Evolutionary conservation across 2,329 filamentous ascomycete genomes (phyloP).

Genomic region (Pyrenochaeta sp.): DNA sequence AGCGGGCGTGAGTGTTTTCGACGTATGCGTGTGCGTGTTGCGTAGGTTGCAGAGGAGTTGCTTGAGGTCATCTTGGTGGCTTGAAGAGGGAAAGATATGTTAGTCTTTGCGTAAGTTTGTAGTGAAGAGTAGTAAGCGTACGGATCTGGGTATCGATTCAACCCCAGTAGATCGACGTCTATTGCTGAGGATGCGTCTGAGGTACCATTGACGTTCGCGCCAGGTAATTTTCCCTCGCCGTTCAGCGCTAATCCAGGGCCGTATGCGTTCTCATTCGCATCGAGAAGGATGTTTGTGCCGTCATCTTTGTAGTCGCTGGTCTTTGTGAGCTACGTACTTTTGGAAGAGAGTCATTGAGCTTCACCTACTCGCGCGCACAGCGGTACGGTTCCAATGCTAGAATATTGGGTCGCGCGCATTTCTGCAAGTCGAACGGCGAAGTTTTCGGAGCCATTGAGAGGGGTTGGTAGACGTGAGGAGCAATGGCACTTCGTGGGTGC

Average conservation of each 20-base stretch:
- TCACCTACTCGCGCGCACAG: constrained; percentile 62
- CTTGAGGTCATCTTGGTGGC: constrained; percentile 87
- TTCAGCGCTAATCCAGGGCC: constrained; percentile 76
- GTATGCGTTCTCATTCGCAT: constrained; percentile 97
- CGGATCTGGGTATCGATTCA: constrained; percentile 96
- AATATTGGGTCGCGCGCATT: constrained; percentile 62
- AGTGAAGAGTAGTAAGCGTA: constrained; percentile 39
- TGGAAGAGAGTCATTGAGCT: constrained; percentile 16
- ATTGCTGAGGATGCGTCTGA: constrained; percentile 55
- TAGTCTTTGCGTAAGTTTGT: background rate
- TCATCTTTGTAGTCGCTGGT: constrained; percentile 97
- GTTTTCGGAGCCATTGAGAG: constrained; percentile 35
- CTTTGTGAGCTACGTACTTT: constrained; percentile 20
- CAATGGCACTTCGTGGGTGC: background rate
- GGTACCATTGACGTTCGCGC: constrained; percentile 51
- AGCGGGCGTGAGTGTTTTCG: constrained; percentile 75
- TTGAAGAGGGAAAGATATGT: constrained; percentile 32
- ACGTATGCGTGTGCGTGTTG: constrained; percentile 83
- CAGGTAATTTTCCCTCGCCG: constrained; percentile 57
- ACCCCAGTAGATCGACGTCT: constrained; percentile 77
- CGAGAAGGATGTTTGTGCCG: constrained; percentile 92
- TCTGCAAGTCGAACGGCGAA: constrained; percentile 57
- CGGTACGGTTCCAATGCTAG: constrained; percentile 62
- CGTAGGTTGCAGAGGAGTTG: constrained; percentile 85
- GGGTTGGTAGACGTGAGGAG: background rate